These are phyloP conservation scores for Delphinella strobiligena DNA, from an alignment of 2,329 filamentous ascomycete species.

Conservation along the genomic window DNA sequence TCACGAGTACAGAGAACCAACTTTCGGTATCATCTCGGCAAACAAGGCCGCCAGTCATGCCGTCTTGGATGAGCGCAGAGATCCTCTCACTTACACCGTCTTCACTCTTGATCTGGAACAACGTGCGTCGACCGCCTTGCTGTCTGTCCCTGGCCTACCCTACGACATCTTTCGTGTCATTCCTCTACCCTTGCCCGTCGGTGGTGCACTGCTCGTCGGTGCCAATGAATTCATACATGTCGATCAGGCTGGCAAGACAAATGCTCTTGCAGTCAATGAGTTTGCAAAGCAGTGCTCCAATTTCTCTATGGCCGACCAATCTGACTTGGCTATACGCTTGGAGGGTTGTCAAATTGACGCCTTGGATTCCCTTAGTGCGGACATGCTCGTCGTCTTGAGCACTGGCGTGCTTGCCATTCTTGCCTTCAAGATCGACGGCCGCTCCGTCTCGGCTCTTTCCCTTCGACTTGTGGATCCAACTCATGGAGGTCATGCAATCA, in stretches of 20 bases:
- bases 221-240: slow-evolving; percentile 88
- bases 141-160: slow-evolving; percentile 74
- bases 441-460: slow-evolving; percentile 79
- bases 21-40: slow-evolving; percentile 86
- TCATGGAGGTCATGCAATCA: slow-evolving; percentile 51
- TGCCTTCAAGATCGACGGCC: slow-evolving; percentile 76
- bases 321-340: slow-evolving; percentile 63
- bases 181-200: slow-evolving; percentile 72
- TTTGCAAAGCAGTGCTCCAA: slow-evolving; percentile 74
- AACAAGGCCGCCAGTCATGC: slow-evolving; percentile 60
- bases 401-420: slow-evolving; percentile 65
- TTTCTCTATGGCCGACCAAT: slow-evolving; percentile 79
- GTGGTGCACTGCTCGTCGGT: slow-evolving; percentile 77
- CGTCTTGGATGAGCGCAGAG: slow-evolving; percentile 62
- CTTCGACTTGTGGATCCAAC: slow-evolving; percentile 53
- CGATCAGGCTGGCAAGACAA: slow-evolving; percentile 88
- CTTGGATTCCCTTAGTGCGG: slow-evolving; percentile 63
- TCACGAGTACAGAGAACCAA: slow-evolving; percentile 94
- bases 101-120: slow-evolving; percentile 93
- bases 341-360: slow-evolving; percentile 72
- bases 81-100: slow-evolving; percentile 81
- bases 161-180: slow-evolving; percentile 78
- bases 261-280: slow-evolving; percentile 82
- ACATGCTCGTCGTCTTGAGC: slow-evolving; percentile 71
- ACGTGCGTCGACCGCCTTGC: slow-evolving; percentile 79